Percentiles rank a stretch among this genome's conserved stretches.
Conservation (phyloP, 2,329 filamentous ascomycete species). For the Colletotrichum horii region DNA sequence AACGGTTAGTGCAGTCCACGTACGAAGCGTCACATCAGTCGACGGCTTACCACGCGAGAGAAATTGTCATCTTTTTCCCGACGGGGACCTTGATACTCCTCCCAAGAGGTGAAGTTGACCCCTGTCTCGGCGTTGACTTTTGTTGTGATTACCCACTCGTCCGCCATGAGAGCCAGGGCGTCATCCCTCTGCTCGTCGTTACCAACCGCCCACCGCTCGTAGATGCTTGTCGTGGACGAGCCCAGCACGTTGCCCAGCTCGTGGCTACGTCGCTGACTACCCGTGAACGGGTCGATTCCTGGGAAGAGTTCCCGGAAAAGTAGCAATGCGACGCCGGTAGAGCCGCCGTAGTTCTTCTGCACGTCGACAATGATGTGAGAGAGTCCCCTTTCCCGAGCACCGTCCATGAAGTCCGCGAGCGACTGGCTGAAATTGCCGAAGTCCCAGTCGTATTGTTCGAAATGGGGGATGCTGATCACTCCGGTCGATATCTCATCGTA, state of each 20-base stretch:
- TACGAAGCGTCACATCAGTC: not conserved
- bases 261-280: not conserved
- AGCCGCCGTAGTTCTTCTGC: conserved; percentile 8
- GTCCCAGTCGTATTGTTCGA: not conserved
- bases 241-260: conserved; percentile 1
- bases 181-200: not conserved
- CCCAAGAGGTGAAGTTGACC: not conserved
- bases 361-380: not conserved
- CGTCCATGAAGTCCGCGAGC: not conserved
- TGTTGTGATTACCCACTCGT: not conserved
- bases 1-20: not conserved
- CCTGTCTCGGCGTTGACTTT: not conserved
- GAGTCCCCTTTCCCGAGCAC: not conserved
- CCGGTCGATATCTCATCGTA: conserved; percentile 5
- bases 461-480: conserved; percentile 8
- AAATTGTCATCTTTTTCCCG: not conserved
- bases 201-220: not conserved
- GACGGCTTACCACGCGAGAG: not conserved
- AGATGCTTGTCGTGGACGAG: not conserved
- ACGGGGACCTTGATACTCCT: not conserved
- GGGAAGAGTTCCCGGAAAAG: conserved; percentile 1
- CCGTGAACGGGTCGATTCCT: not conserved
- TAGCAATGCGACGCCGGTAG: not conserved
- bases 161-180: not conserved
- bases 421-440: not conserved